Evolutionary conservation across 495 filamentous ascomycete genomes (phyloP), one percentile per base, ranked within the genome.

Genomic region (Penicillium roqueforti): DNA sequence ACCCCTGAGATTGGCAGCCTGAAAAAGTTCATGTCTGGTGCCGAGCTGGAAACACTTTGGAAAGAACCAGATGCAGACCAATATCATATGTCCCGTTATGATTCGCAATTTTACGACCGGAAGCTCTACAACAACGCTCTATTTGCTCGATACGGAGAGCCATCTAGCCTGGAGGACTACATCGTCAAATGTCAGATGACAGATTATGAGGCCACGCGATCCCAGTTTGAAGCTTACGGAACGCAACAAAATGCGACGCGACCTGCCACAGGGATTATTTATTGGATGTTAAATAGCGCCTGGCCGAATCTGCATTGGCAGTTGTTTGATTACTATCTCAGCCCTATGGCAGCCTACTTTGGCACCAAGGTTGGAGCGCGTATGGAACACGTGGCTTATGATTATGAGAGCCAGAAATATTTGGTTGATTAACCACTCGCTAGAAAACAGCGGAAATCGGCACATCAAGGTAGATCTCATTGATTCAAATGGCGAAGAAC

Each of bases 271-370:
- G 83, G 84, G 0, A 18, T 81, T 2, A 77, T 87, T 6, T 87
- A 87, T 66, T 86, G 84, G 84, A 87, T 86, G 84, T 56, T 85
- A 55, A 86, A 83, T 53, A 77, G 77, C 43, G 83, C 83, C 0
- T 86, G 83, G 78, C 83, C 84, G 9, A 80, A 73, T 39, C 68
- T 86, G 34, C 83, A 86, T 60, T 87, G 84, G 83, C 80, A 83
- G 51, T 58, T 86, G 2, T 84, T 85, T 62, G 83, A 86, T 55
- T 84, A 83, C 53, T 86, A 86, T 55, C 66, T 85, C 23, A 74
- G 70, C 19, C 77, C 83, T 0, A 77, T 75, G 4, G 83, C 80
- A 0, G 70, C 77, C 2, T 86, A 82, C 51, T 86, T 81, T 44
- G 84, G 84, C 0, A 73, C 79, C 4, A 85, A 85, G 57, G 61